Percentiles rank a stretch among this genome's conserved stretches.
These are phyloP conservation scores for Corinectria fuckeliana DNA, from an alignment of 2,329 filamentous ascomycete species.

Conservation along the genomic window DNA sequence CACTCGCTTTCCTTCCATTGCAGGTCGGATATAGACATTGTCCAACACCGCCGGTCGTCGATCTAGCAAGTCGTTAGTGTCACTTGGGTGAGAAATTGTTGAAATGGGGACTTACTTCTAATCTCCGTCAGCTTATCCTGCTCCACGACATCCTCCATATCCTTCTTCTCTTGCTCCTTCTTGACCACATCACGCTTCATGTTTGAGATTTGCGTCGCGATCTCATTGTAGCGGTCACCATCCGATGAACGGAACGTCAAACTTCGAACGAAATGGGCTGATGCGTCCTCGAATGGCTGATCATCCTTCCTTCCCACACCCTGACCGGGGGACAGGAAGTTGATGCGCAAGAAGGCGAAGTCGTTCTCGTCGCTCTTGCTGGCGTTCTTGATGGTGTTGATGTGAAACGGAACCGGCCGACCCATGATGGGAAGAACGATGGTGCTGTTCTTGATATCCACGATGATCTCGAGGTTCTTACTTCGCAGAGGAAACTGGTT, in stretches of 20 bases:
- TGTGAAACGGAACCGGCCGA: slow-evolving; percentile 95
- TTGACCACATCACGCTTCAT: slow-evolving; percentile 93
- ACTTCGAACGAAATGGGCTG: slow-evolving; percentile 93
- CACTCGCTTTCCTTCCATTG: slow-evolving; percentile 95
- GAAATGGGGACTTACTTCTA: slow-evolving; percentile 68
- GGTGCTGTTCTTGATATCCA: slow-evolving; percentile 88
- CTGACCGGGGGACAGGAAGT: slow-evolving; percentile 95
- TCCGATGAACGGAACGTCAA: slow-evolving; percentile 94
- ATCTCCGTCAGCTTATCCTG: slow-evolving; percentile 97
- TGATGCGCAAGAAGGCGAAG: slow-evolving; percentile 92
- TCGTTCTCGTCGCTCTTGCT: slow-evolving; percentile 97
- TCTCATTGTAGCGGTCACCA: slow-evolving; percentile 85
- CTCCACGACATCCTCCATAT: slow-evolving; percentile 98
- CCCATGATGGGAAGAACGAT: slow-evolving; percentile 97
- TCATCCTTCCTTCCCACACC: slow-evolving; percentile 97
- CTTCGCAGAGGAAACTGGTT: slow-evolving; percentile 87
- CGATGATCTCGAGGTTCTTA: slow-evolving; percentile 85
- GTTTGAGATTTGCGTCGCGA: slow-evolving; percentile 91
- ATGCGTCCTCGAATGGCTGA: slow-evolving; percentile 95
- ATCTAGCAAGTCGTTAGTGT: slow-evolving; percentile 64
- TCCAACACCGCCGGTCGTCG: slow-evolving; percentile 89
- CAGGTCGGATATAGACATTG: slow-evolving; percentile 93
- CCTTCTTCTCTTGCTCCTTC: slow-evolving; percentile 98
- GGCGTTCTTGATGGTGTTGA: slow-evolving; percentile 97
- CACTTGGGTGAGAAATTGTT: not conserved